Conservation (phyloP, 768 basidiomycete species). For the Heimioporus sp. region DNA sequence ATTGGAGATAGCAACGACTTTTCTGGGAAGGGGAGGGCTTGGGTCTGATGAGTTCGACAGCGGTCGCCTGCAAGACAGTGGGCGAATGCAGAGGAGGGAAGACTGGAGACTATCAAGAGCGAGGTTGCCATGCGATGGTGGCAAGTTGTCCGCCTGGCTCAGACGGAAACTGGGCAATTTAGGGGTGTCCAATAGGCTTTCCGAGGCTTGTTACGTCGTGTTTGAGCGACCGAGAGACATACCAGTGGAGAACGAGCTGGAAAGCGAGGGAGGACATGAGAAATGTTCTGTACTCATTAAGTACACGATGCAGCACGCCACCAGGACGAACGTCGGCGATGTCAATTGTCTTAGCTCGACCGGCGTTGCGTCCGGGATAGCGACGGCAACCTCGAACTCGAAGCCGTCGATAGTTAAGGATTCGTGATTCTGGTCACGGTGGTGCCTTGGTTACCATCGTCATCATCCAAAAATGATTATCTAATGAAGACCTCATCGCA, state of each 20-base stretch:
- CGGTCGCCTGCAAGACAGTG: slow-evolving; percentile 48
- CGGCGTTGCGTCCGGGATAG: no score
- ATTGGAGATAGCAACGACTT: slow-evolving; percentile 64
- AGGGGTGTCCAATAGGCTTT: slow-evolving; percentile 91
- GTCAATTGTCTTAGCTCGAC: no score
- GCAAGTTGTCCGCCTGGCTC: slow-evolving; percentile 70
- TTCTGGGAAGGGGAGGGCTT: slow-evolving; percentile 56
- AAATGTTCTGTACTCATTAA: no score
- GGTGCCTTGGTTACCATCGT: no score
- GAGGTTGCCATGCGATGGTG: slow-evolving; percentile 83
- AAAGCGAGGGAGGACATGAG: slow-evolving; percentile 48
- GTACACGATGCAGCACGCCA: no score
- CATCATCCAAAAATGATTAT: no score
- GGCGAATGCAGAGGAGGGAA: no score
- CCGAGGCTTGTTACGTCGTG: slow-evolving; percentile 82
- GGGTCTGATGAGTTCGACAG: slow-evolving; percentile 62
- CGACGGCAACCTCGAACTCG: no score
- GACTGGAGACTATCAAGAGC: slow-evolving; percentile 53
- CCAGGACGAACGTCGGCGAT: no score
- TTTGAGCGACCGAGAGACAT: slow-evolving; percentile 71
- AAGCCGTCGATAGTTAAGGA: no score
- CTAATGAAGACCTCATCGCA: no score
- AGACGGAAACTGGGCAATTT: slow-evolving; percentile 65
- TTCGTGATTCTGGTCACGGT: no score
- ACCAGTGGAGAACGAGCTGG: slow-evolving; percentile 84